Base-by-base conservation (phyloP, 305 asterid species). In the Solanum chacoense region DNA sequence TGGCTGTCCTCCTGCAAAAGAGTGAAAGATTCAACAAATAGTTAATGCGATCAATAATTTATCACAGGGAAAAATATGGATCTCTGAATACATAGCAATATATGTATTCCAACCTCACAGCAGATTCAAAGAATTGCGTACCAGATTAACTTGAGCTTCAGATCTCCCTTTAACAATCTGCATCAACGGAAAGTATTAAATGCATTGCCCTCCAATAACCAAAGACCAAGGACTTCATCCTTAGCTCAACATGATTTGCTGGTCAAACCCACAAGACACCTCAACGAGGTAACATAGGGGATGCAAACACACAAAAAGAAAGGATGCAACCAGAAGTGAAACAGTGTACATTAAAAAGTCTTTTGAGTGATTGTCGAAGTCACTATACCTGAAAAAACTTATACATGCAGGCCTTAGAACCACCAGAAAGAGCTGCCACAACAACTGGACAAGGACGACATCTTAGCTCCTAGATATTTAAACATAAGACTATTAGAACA, bases 341-440 rank as follows among this genome's bases (percentile, higher is more conserved):
- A 88, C 85, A 81, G 42, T 88, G 84, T 22, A 65, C 35, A 84
- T 28, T 20, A 85, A 45, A 79, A 74, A 80, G 18, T 86, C 11
- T 63, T 50, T 31, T 36, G 45, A 55, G 40, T 4, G 42, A 45
- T 45, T 28, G 55, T 36, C 5, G 28, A 31, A 63, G 85, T 50
- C 26, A 86, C 36, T 72, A 88, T 92, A 96, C 99, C 98, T 97
- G 96, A 87, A 97, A 95, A 92, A 93, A 90, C 94, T 97, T 97
- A 90, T 96, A 95, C 98, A 97, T 91, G 93, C 98, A 97, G 85
- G 98, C 98, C 92, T 96, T 95, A 59, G 98, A 97, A 89, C 98
- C 99, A 89, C 98, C 99, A 87, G 97, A 93, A 87, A 93, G 88
- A 74, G 98, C 91, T 80, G 94, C 94, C 79, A 96, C 93, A 87